A percentile compares a stretch with the other conserved stretches of the same genome.
Conservation (phyloP, 2,329 filamentous ascomycete species). For the Leptographium flavum region DNA sequence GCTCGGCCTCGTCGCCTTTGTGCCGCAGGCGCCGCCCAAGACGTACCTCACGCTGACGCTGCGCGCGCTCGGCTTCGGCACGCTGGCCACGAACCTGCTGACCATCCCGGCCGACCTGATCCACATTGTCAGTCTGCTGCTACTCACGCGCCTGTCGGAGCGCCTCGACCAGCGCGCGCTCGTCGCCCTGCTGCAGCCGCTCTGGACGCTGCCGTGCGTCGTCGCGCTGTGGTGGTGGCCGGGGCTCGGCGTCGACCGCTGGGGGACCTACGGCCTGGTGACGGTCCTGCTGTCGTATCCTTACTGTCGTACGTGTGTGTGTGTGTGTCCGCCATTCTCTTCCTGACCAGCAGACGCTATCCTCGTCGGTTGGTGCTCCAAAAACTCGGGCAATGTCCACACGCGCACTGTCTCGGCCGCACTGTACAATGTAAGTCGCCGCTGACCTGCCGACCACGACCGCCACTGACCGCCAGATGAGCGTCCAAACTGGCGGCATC, state of each 20-base stretch:
- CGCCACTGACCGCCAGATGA: no score
- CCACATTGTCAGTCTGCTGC: slow-evolving; percentile 35
- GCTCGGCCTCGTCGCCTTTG: slow-evolving; percentile 5
- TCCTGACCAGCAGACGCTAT: slow-evolving; percentile 30
- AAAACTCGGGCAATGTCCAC: slow-evolving; percentile 28
- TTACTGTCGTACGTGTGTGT: slow-evolving; percentile 22
- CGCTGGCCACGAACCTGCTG: slow-evolving; percentile 7
- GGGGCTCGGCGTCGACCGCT: slow-evolving; percentile 20
- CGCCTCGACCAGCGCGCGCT: slow-evolving; percentile 31
- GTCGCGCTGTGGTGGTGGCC: slow-evolving; percentile 33
- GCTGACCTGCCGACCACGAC: no score
- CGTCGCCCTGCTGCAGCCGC: slow-evolving; percentile 26
- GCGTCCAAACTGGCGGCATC: slow-evolving; percentile 21
- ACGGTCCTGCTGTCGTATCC: slow-evolving; percentile 36
- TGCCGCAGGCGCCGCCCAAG: slow-evolving; percentile 1
- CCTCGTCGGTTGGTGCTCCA: slow-evolving; percentile 42
- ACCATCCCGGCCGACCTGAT: slow-evolving; percentile 20
- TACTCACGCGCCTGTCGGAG: slow-evolving; percentile 32
- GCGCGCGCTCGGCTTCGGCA: slow-evolving; percentile 5
- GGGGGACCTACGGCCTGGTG: slow-evolving; percentile 33
- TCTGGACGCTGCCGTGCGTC: slow-evolving; percentile 43
- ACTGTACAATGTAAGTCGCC: slow-evolving; percentile 10
- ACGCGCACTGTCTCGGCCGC: slow-evolving; percentile 6
- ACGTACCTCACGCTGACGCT: slow-evolving; percentile 8
- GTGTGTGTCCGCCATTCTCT: slow-evolving; percentile 5